phyloP scores from a whole-genome alignment of 2,329 filamentous ascomycete genomes.

The Penicillium sp. region DNA sequence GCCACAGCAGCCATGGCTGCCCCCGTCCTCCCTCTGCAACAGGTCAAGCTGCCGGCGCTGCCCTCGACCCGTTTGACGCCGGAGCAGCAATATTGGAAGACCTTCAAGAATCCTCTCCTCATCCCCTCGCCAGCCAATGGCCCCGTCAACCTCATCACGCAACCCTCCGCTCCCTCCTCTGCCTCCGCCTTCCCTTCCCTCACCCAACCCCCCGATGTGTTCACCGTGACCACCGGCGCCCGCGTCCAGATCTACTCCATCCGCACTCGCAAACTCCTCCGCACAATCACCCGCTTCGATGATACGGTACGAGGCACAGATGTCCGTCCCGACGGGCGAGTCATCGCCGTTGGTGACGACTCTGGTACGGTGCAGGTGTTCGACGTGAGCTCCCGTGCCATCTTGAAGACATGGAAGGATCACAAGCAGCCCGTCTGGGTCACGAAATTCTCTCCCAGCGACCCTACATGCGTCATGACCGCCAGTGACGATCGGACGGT shows the following conservation, averaged over 20 bases:
- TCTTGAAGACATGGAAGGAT: slow-evolving; percentile 87
- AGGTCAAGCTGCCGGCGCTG: slow-evolving; percentile 72
- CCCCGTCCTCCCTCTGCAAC: slow-evolving; percentile 69
- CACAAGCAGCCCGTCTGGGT: slow-evolving; percentile 92
- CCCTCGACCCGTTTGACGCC: slow-evolving; percentile 69
- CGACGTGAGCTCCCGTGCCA: slow-evolving; percentile 78
- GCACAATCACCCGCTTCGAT: slow-evolving; percentile 88
- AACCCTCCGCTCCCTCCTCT: slow-evolving; percentile 46
- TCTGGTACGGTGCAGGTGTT: slow-evolving; percentile 90
- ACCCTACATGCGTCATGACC: slow-evolving; percentile 77
- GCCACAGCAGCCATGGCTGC: slow-evolving; percentile 60
- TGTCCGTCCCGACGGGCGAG: slow-evolving; percentile 75
- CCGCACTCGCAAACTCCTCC: slow-evolving; percentile 80
- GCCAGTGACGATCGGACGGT: slow-evolving; percentile 89
- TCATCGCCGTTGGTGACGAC: slow-evolving; percentile 85
- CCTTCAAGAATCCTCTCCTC: slow-evolving; percentile 82
- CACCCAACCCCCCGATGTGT: slow-evolving; percentile 49
- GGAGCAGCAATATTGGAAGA: slow-evolving; percentile 93
- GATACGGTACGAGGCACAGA: slow-evolving; percentile 84
- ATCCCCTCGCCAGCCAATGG: slow-evolving; percentile 84
- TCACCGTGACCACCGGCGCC: slow-evolving; percentile 89
- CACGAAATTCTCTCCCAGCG: slow-evolving; percentile 81
- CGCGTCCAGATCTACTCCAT: slow-evolving; percentile 90
- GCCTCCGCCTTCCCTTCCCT: slow-evolving; percentile 36
- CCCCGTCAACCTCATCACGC: slow-evolving; percentile 82